Evolutionary conservation across 768 basidiomycete species (phyloP), one percentile per base, ranked within the genome.

Genomic region (Jaapia argillacea): DNA sequence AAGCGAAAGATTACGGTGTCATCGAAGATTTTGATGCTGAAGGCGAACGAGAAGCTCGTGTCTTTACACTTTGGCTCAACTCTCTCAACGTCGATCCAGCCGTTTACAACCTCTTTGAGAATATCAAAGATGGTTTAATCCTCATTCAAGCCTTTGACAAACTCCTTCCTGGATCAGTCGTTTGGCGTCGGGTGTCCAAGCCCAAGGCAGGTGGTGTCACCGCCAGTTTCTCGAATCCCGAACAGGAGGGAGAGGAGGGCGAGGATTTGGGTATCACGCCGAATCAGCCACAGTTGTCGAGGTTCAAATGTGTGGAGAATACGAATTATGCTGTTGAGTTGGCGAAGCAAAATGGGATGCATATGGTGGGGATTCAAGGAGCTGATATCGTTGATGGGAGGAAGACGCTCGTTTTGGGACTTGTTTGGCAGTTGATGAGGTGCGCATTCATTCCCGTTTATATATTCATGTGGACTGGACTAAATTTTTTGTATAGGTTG

Each of bases 21-120:
- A 76, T 99, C 26, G 94, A 97, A 55, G 96, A 98, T 66, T 99
- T 99, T 54, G 96, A 99, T 49, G 96, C 94, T 1, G 96, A 99
- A 61, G 96, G 96, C 47, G 96, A 99, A 61, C 81, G 96, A 38
- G 96, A 98, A 62, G 96, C 96, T 4, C 81, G 94, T 27, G 96
- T 93, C 24, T 99, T 99, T 60, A 99, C 86, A 0, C 77, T 99
- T 16, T 99, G 96, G 96, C 72, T 99, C 48, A 99, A 99, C 70
- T 92, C 89, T 10, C 75, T 99, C 41, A 90, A 88, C 48, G 96
- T 98, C 46, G 93, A 99, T 43, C 96, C 96, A 0, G 84, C 81
- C 36, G 93, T 99, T 13, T 91, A 87, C 72, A 93, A 97, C 66
- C 65, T 99, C 48, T 98, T 97, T 58, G 90, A 98, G 70, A 86